Conservation (phyloP, 495 filamentous ascomycete genomes). For the Massariosphaeria phaeospora region DNA sequence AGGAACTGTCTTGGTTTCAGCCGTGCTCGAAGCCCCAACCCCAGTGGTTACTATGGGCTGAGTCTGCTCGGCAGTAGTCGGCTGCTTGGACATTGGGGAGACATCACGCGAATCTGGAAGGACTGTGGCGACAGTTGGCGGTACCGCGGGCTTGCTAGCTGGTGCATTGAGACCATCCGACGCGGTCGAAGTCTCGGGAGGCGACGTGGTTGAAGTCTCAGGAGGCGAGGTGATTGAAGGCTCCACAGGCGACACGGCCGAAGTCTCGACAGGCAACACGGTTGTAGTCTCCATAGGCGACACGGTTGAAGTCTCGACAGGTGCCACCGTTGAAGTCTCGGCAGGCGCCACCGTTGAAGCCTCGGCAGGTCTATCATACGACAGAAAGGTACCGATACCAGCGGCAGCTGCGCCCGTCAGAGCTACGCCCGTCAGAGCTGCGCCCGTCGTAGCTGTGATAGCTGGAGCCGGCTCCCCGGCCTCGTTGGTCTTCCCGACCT, state of each 20-base stretch:
- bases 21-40: slow-evolving; percentile 23
- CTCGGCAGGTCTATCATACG: slow-evolving; percentile 4
- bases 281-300: slow-evolving; percentile 4
- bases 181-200: slow-evolving; percentile 30
- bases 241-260: slow-evolving; percentile 16
- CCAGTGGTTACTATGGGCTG: slow-evolving; percentile 36
- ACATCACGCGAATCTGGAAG: slow-evolving; percentile 35
- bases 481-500: slow-evolving; percentile 27
- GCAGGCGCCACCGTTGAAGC: slow-evolving; percentile 7
- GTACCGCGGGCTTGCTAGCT: not conserved
- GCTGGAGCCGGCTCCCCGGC: slow-evolving; percentile 38
- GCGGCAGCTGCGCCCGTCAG: too few species aligned
- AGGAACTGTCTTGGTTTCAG: slow-evolving; percentile 22
- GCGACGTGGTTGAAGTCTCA: slow-evolving; percentile 25
- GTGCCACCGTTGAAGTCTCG: slow-evolving; percentile 6
- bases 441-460: not conserved
- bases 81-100: slow-evolving; percentile 37
- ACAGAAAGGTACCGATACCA: too few species aligned
- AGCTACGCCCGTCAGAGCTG: too few species aligned
- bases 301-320: too few species aligned
- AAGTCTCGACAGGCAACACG: slow-evolving; percentile 15
- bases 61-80: slow-evolving; percentile 22
- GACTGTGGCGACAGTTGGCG: not conserved
- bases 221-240: slow-evolving; percentile 8
- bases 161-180: slow-evolving; percentile 13